phyloP scores from a whole-genome alignment of 2,329 filamentous ascomycete genomes.

The Ascochyta lentis region DNA sequence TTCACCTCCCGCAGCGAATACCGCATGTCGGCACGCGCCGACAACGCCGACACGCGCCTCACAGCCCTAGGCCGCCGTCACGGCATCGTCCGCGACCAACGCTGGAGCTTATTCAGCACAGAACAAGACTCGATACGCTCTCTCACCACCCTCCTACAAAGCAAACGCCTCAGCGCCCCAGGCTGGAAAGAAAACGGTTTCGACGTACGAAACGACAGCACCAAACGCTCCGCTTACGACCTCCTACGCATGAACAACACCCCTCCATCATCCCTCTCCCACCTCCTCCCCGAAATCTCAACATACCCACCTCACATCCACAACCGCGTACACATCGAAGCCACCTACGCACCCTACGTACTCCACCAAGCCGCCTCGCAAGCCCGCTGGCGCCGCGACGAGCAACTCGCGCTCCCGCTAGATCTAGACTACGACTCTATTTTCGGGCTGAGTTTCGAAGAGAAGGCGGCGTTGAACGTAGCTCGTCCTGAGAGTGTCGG shows the following conservation, averaged over 20 bases:
- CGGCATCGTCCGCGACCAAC: constrained; percentile 77
- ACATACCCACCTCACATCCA: constrained; percentile 66
- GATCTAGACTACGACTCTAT: constrained; percentile 80
- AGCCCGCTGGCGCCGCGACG: constrained; percentile 75
- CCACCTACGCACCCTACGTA: constrained; percentile 86
- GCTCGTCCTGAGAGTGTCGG: constrained; percentile 84
- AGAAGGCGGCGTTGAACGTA: constrained; percentile 72
- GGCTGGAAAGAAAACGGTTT: constrained; percentile 77
- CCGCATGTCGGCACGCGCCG: constrained; percentile 86
- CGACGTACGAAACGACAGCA: constrained; percentile 69
- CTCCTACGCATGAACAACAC: constrained; percentile 69
- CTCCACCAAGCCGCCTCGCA: constrained; percentile 72
- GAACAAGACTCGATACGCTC: constrained; percentile 71
- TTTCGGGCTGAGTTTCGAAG: constrained; percentile 77
- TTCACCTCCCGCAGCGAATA: constrained; percentile 97
- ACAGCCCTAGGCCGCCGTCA: constrained; percentile 78
- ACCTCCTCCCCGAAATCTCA: constrained; percentile 63
- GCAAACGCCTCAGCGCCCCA: constrained; percentile 64
- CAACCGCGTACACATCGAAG: constrained; percentile 78
- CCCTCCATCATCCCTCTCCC: constrained; percentile 64
- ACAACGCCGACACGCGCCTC: constrained; percentile 90
- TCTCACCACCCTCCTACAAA: constrained; percentile 67
- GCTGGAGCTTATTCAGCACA: constrained; percentile 75
- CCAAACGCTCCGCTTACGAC: constrained; percentile 76
- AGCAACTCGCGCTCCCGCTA: constrained; percentile 72